Base-by-base conservation (phyloP, 1,284 basidiomycete species). In the Cryptococcus sp. region DNA sequence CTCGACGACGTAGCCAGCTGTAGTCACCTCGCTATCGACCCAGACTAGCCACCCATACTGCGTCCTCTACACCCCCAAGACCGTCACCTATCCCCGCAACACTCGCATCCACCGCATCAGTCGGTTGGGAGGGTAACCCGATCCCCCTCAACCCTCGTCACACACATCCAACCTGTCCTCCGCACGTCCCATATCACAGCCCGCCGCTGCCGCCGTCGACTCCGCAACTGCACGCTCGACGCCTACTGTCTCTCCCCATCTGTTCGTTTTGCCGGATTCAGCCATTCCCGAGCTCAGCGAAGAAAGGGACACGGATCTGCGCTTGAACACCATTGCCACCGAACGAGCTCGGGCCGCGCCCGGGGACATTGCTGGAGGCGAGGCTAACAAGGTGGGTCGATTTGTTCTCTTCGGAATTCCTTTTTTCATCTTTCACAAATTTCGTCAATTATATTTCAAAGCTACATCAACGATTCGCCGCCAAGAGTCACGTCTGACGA, bases 141-240 rank as follows among this genome's bases (percentile, higher is more conserved):
- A 16, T 17, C 23, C n/a, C 17, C 15, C 49, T 46, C 45, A 52
- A 49, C 50, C 47, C 41, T 49, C 30, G 20, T 27, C 20, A 27
- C 35, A 57, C 23, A 38, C 23, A 49, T 25, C 50, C 60, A 62
- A 50, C 45, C 57, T 57, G 60, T 62, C 60, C 47, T 57, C 60
- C 46, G 41, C 57, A 49, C 39, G 48, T 19, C 56, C 50, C 19
- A 27, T 16, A 40, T 45, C 51, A 35, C 30, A 35, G 15, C 20
- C 47, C 35, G 23, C 30, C 23, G n/a, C n/a, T 39, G 54, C 47
- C 35, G 23, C 30, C 23, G n/a, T 11, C 47, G 54, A 40, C 54
- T 55, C 30, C 22, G 38, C 54, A 47, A 25, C 42, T 54, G 52
- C 25, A 35, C 22, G 16, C 22, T 20, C 22, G 19, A 35, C 27